These are phyloP conservation scores for Irpex sp. DNA, from an alignment of 1,284 basidiomycete species.

Conservation along the genomic window DNA sequence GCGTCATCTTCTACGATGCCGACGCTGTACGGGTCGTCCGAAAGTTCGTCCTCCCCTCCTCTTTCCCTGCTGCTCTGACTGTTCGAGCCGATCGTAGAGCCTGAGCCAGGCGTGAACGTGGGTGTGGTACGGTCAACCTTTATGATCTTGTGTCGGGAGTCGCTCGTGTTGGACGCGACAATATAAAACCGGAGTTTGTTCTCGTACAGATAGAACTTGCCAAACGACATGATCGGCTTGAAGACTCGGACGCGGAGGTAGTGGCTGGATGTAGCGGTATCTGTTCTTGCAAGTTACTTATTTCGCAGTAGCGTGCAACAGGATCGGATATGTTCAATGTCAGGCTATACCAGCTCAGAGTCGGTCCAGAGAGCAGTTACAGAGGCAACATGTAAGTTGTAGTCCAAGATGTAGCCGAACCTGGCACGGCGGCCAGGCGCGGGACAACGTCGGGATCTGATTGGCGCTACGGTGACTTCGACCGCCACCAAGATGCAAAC, in stretches of 20 bases:
- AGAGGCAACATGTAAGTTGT: background rate
- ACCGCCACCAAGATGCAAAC: background rate
- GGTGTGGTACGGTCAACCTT: conserved; percentile 85
- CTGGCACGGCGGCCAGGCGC: background rate
- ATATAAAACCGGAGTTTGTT: conserved; percentile 86
- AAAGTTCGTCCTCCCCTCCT: background rate
- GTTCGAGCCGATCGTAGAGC: background rate
- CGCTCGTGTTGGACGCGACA: conserved; percentile 82
- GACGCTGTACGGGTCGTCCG: conserved; percentile 27
- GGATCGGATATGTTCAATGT: background rate
- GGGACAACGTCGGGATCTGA: background rate
- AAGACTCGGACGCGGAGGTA: background rate
- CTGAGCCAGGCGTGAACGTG: background rate
- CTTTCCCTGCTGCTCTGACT: background rate
- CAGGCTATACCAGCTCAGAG: background rate
- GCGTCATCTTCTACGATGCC: conserved; percentile 82
- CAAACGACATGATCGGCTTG: conserved; percentile 45
- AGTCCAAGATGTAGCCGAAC: background rate
- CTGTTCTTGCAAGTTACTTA: background rate
- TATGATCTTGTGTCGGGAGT: conserved; percentile 83
- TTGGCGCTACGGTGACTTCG: background rate
- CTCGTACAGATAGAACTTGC: conserved; percentile 92
- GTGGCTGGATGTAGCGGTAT: background rate
- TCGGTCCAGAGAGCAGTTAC: background rate
- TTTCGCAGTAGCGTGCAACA: background rate